Evolutionary conservation across 768 basidiomycete genomes (phyloP), one percentile per base, ranked within the genome.

Genomic region (Cubamyces sp.): DNA sequence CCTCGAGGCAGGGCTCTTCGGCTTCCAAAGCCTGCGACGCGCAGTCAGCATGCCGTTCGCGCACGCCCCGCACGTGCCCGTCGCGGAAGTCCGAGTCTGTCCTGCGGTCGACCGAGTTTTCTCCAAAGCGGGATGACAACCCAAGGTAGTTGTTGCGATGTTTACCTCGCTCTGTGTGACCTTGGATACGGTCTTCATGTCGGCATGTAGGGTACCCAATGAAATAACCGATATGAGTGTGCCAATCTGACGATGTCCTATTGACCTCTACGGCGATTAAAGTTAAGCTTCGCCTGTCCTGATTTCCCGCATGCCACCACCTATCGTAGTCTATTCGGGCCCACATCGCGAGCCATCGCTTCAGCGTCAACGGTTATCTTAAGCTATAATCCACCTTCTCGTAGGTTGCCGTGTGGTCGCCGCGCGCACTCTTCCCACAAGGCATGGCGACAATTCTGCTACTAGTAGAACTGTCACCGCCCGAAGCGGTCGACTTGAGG

Each of bases 141-240:
- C 47, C 40, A 45, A 23, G 21, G 47, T 9, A 34, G 34, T 48
- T 25, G 42, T 49, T 12, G 47, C 60, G 60, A 61, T 50, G 55
- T 34, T 34, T 34, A 18, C 40, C 53, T 55, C 60, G 47, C 60
- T 54, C 34, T 41, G 47, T 28, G 60, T 61, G 60, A 55, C 53
- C 60, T 42, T 61, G 60, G 60, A 50, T 47, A 61, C 60, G 39
- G 53, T 41, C 11, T 54, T 55, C 46, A 61, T 61, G 46, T 43
- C 54, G 54, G 60, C 47, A 18, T 42, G 47, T 37, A 55, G 28
- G 41, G 39, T 23, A 26, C 11, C 25, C 16, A 5, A 54, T 49
- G 39, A 49, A 61, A 41, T 55, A 61, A 54, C 59, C 59, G 59
- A 48, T 50, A 54, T 61, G 59, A 61, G 37, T 34, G 1, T 40